Evolutionary conservation across 2,329 filamentous ascomycete species (phyloP), one percentile per base, ranked within the genome.

Genomic region (Chrysoporthe puriensis): DNA sequence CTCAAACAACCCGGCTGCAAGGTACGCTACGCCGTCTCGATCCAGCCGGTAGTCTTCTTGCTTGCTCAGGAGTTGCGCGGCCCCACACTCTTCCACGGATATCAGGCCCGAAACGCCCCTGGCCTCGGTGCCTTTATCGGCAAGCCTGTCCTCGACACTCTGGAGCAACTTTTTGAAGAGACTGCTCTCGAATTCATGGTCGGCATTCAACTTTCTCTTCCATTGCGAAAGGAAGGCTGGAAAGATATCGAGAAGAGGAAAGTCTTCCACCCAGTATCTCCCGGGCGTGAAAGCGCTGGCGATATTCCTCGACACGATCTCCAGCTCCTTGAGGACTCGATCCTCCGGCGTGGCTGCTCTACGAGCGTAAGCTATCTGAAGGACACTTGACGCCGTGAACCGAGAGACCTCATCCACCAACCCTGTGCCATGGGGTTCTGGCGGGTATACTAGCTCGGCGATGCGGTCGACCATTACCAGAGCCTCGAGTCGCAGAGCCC

Each of bases 361-460:
- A 14, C 65, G 68, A 16, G 62, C 62, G 26, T 69, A 69, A 6
- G 68, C 61, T 40, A 69, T 66, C 48, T 69, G 68, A 36, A 69
- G 50, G 32, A 69, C 68, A 14, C 62, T 69, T 36, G 68, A 69
- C 2, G 68, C 68, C 32, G 68, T 69, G 46, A 69, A 69, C 18
- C 68, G 68, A 14, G 65, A 68, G 42, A 69, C 50, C 18, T 69
- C 68, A 14, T 69, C 59, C 16, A 69, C 18, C 11, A 66, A 14
- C 6, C 18, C 46, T 6, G 43, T 56, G 8, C 16, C 26, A 5
- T 42, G 5, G 3, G 50, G 9, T 16, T 9, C 4, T 4, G 26
- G 21, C 3, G 13, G 9, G 3, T 13, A 18, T 0, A 18, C 26
- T 26, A 69, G 36, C 11, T 43, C 13, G 44, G 42, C 36, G 43